Evolutionary conservation across 1,284 basidiomycete genomes (phyloP), one percentile per base, ranked within the genome.

Genomic region (Limonomyces culmigenus): DNA sequence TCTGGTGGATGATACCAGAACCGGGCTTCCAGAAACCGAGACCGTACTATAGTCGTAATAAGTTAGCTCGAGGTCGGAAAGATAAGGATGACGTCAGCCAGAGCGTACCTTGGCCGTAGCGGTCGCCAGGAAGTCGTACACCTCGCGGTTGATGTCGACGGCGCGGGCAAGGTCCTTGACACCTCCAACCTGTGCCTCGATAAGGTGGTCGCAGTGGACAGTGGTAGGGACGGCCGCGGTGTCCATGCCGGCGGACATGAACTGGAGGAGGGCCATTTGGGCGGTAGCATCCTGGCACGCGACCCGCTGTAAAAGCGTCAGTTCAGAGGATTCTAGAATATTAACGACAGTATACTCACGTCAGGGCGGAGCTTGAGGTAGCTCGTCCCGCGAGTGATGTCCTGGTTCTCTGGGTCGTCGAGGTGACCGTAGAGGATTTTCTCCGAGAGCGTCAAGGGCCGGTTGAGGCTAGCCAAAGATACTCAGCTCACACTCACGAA

Each of bases 1-100:
- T 93, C 61, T 95, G 88, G 60, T 93, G 88, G 47, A 93, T 91
- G 55, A 93, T 99, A 66, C 93, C 93, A 51, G 91, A 95, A 50
- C 95, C 93, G 37, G 93, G 91, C 66, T 83, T 88, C 95, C 93
- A 99, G 74, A 99, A 99, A 46, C 92, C 93, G 48, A 97, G 87
- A 54, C 91, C 91, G 60, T 96, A 96, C 83, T 81, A n/a, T n/a
- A n/a, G n/a, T n/a, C n/a, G n/a, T n/a, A 32, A 37, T 17, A 39
- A 29, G 37, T 32, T 5, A 29, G 21, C 34, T 11, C 10, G 29
- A 54, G 60, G n/a, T n/a, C n/a, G 30, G 10, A 15, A 16, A 13
- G 30, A 32, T 32, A 17, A 32, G 16, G 16, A 17, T 13, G 30
- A 11, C 30, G 10, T 11, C 16, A 17, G 16, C 30, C 8, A 13